Evolutionary conservation across 83 land plant species (phyloP).

Genomic region (Diphasiastrum complanatum): DNA sequence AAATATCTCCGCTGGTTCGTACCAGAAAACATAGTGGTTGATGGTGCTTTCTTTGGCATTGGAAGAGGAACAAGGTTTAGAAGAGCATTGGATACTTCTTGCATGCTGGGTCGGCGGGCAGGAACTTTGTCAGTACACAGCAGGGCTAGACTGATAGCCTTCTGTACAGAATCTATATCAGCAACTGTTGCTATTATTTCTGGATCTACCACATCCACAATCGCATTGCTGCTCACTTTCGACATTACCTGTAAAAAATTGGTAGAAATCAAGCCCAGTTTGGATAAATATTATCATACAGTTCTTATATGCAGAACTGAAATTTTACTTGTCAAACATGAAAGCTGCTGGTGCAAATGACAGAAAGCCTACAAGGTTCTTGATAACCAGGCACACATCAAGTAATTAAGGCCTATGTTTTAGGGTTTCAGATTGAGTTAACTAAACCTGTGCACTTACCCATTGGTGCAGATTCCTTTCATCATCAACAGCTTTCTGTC

Average conservation of each 20-base stretch:
- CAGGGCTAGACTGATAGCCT: slow-evolving; percentile 81
- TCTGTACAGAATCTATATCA: slow-evolving; percentile 68
- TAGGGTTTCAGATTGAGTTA: not conserved
- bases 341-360: too few species aligned
- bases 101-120: slow-evolving; percentile 82
- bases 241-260: slow-evolving; percentile 50
- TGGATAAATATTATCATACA: too few species aligned
- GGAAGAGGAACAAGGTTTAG: slow-evolving; percentile 42
- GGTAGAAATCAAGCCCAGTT: too few species aligned
- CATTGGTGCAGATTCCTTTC: slow-evolving; percentile 83
- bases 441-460: slow-evolving; percentile 33
- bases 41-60: slow-evolving; percentile 16
- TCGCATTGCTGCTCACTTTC: slow-evolving; percentile 61
- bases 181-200: slow-evolving; percentile 61
- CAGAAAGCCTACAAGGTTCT: too few species aligned
- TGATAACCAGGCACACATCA: too few species aligned
- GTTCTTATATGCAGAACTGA: too few species aligned
- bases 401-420: too few species aligned
- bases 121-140: slow-evolving; percentile 81
- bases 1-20: slow-evolving; percentile 17
- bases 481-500: slow-evolving; percentile 86
- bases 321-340: too few species aligned
- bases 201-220: slow-evolving; percentile 76
- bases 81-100: slow-evolving; percentile 81
- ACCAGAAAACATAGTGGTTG: slow-evolving; percentile 3